Percentiles rank a stretch among this genome's conserved stretches.
Conservation (phyloP, 768 basidiomycete species). For the Podaxis sp. region DNA sequence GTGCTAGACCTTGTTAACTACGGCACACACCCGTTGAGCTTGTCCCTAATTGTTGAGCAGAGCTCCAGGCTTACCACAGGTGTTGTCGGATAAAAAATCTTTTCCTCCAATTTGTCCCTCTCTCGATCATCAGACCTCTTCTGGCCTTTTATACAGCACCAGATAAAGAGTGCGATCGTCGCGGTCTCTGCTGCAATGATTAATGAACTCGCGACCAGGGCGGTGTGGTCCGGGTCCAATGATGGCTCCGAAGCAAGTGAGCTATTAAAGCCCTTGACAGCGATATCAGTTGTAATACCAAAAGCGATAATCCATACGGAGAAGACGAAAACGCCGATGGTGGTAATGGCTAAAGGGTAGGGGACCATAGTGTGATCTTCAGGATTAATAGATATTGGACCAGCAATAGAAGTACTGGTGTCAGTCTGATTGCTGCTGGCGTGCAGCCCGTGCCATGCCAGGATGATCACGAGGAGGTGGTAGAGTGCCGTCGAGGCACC, state of each 20-base stretch:
- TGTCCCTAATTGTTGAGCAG: not conserved
- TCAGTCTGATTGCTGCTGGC: not conserved
- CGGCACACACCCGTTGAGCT: not conserved
- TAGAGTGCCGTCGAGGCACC: slow-evolving; percentile 23
- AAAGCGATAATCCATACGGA: slow-evolving; percentile 3
- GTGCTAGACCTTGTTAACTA: not conserved
- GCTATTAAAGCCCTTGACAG: not conserved
- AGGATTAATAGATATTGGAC: not conserved
- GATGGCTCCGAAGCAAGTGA: not conserved
- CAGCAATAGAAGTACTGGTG: not conserved
- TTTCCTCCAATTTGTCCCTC: not conserved
- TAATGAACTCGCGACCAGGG: not conserved
- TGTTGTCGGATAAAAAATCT: not conserved
- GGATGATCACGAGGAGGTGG: slow-evolving; percentile 19
- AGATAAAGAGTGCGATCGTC: not conserved
- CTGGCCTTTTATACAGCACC: not conserved
- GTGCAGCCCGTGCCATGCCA: slow-evolving; percentile 5
- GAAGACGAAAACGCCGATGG: not conserved
- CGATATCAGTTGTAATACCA: not conserved
- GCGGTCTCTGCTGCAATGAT: not conserved
- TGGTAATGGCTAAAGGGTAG: not conserved
- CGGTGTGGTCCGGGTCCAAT: not conserved
- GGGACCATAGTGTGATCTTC: not conserved
- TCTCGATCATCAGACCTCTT: not conserved
- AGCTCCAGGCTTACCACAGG: not conserved